phyloP scores from a whole-genome alignment of 305 asterid species.

The Rubia balearica region DNA sequence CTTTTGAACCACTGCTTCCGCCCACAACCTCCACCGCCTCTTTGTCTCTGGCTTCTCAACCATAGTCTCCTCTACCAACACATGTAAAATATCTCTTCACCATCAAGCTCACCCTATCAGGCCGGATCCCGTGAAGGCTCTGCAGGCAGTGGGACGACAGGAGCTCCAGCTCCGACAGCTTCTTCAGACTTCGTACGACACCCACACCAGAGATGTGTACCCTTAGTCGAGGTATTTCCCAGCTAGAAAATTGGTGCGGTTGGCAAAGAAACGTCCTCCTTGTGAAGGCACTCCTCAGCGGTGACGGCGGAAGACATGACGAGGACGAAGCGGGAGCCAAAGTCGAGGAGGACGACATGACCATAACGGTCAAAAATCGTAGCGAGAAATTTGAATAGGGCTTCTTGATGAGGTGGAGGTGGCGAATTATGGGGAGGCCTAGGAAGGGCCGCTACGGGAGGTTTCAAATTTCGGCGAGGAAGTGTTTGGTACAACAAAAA shows the following conservation, averaged over 20 bases:
- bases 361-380: constrained; percentile 20
- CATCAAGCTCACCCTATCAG: constrained; percentile 41
- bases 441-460: no score
- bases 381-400: no score
- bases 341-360: constrained; percentile 45
- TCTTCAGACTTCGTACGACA: constrained; percentile 58
- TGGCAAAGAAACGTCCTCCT: constrained; percentile 54
- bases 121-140: constrained; percentile 26
- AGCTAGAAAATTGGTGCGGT: constrained; percentile 53
- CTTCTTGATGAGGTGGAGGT: no score
- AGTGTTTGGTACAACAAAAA: no score
- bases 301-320: constrained; percentile 47
- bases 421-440: no score
- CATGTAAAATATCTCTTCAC: constrained; percentile 17
- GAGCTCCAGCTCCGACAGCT: constrained; percentile 28
- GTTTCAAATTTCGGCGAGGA: no score
- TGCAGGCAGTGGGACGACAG: no score
- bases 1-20: no score
- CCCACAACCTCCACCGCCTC: no score
- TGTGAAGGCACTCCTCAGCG: constrained; percentile 57
- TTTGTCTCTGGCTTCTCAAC: no score
- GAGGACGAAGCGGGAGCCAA: constrained; percentile 60
- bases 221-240: constrained; percentile 52
- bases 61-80: no score
- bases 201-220: constrained; percentile 48